Evolutionary conservation across 306 rosid species (phyloP), one percentile per base, ranked within the genome.

Genomic region (Arachis stenosperma): DNA sequence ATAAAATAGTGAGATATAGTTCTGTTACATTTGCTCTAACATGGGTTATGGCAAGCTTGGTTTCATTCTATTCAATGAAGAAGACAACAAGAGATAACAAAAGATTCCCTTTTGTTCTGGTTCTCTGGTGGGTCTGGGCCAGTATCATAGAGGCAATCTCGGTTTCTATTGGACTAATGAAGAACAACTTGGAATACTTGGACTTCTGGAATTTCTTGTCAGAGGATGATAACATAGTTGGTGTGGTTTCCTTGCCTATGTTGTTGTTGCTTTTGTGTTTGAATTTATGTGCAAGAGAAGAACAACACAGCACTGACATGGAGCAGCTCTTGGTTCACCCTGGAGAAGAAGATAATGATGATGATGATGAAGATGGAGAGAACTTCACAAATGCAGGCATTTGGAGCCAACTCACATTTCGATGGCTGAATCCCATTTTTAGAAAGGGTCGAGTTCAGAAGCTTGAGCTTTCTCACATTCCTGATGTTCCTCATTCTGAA

Each of bases 351-450:
- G 27, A 22, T n/a, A n/a, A n/a, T n/a, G 13, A 17, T 17, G 61
- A 71, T 30, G 69, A 67, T 39, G 71, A 71, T n/a, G 78, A 69
- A 65, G 71, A 71, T 17, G 78, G 66, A 65, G 80, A 61, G 56
- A 68, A 64, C 22, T 91, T 84, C 66, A 13, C 65, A 3, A 69
- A 68, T 33, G 88, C 96, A 52, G 80, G 92, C 29, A 6, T 79
- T 13, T 94, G 97, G 97, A 88, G 94, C 68, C 85, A 84, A 40
- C 75, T 88, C 50, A 83, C 95, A 7, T 90, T 90, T 64, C 83
- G 72, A 44, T 93, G 98, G 98, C 52, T 94, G 75, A 94, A 94
- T 29, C 91, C 91, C 2, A 87, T 91, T 67, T 94, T 94, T 6
- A 79, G 29, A 63, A 84, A 58, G 56, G 97, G 97, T 41, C 73